Evolutionary conservation across 768 basidiomycete genomes (phyloP).

Genomic region (Suillus discolor): DNA sequence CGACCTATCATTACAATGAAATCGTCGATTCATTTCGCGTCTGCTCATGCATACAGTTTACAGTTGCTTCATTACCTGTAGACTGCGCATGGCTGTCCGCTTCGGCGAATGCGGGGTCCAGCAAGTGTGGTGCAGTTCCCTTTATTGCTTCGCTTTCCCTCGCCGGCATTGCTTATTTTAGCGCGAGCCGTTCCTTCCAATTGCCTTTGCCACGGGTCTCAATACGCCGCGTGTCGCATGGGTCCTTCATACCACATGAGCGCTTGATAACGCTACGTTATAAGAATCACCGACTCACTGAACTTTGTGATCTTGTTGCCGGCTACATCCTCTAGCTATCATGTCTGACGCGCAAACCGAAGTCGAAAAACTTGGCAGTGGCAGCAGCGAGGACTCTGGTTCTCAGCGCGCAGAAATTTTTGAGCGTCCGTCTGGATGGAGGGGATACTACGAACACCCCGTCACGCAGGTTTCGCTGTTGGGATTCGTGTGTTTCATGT

Average conservation of each 20-base stretch:
- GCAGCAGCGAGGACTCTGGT: slow-evolving; percentile 32
- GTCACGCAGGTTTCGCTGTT: slow-evolving; percentile 47
- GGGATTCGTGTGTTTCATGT: slow-evolving; percentile 65
- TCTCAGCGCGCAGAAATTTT: slow-evolving; percentile 34
- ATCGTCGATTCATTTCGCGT: background rate
- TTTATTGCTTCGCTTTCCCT: slow-evolving; percentile 42
- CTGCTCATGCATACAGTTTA: background rate
- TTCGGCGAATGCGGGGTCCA: background rate
- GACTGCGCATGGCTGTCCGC: background rate
- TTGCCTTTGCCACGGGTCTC: slow-evolving; percentile 70
- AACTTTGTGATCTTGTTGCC: background rate
- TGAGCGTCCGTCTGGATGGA: slow-evolving; percentile 53
- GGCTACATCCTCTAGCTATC: background rate
- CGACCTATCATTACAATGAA: background rate
- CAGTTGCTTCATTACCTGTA: background rate
- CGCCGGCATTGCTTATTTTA: slow-evolving; percentile 45
- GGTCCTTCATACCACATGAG: background rate
- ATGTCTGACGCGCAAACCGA: slow-evolving; percentile 26
- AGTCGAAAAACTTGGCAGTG: slow-evolving; percentile 23
- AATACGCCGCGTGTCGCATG: slow-evolving; percentile 71
- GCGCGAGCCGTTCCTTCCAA: background rate
- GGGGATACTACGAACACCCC: slow-evolving; percentile 58
- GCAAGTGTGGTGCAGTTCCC: background rate
- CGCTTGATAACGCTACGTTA: slow-evolving; percentile 8
- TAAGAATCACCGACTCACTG: background rate